These are phyloP conservation scores for Lodderomyces theae DNA, from an alignment of 1,139 yeast species.

Conservation along the genomic window DNA sequence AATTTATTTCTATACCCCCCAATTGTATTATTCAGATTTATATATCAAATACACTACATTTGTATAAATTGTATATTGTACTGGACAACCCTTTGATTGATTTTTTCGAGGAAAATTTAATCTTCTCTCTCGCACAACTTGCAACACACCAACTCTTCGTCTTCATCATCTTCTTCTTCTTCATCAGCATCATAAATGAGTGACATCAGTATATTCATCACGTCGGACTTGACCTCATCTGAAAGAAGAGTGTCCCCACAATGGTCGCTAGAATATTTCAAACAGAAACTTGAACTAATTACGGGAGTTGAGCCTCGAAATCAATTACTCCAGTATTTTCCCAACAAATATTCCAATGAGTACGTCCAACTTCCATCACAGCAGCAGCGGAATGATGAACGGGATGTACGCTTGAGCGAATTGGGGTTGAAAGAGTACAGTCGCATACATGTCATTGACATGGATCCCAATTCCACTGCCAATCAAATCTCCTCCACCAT, in stretches of 20 bases:
- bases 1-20: background rate
- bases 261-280: slow-evolving; percentile 60
- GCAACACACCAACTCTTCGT: too few relatives aligned
- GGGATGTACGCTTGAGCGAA: slow-evolving; percentile 15
- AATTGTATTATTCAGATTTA: slow-evolving; percentile 1
- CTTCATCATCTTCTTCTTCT: background rate
- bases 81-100: too few relatives aligned
- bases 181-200: slow-evolving; percentile 22
- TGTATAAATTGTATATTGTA: background rate
- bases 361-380: slow-evolving; percentile 21
- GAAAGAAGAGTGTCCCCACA: slow-evolving; percentile 65
- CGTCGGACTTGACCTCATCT: slow-evolving; percentile 66
- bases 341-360: slow-evolving; percentile 39
- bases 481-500: slow-evolving; percentile 22
- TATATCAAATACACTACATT: background rate
- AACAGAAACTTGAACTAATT: slow-evolving; percentile 59
- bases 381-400: slow-evolving; percentile 18
- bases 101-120: too few relatives aligned
- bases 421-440: slow-evolving; percentile 34
- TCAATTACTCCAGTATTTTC: slow-evolving; percentile 55
- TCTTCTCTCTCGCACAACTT: too few relatives aligned
- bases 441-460: slow-evolving; percentile 54
- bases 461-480: slow-evolving; percentile 49
- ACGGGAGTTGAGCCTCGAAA: slow-evolving; percentile 72
- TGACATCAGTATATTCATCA: slow-evolving; percentile 56